Evolutionary conservation across 2,329 filamentous ascomycete genomes (phyloP), one percentile per base, ranked within the genome.

Genomic region (Stromatinia cepivora): DNA sequence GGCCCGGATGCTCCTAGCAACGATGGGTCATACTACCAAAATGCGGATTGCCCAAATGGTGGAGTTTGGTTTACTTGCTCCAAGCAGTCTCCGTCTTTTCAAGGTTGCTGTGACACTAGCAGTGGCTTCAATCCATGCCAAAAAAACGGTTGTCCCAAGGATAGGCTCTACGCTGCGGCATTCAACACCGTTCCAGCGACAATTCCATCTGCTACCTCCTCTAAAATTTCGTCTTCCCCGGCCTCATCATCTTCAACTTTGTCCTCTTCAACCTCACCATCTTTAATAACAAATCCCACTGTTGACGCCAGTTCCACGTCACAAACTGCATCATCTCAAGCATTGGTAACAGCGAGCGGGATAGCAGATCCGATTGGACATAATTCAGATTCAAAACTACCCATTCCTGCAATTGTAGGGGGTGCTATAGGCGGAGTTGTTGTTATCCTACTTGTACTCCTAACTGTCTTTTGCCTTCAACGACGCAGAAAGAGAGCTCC

Each of bases 11-110:
- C 54, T 17, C 8, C 46, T 54, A 54, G 15, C 22, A 54, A 63
- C n/a, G 57, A 63, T 28, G 46, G 46, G 39, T 39, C 61, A 52
- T 63, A 63, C 22, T 63, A 34, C 22, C 61, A 15, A 17, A 56
- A 63, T 31, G 20, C 63, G 36, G 34, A 28, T 56, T 66, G 63
- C 62, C 57, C 70, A 45, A 61, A 20, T 17, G 63, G 63, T 31
- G 63, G 63, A 10, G 4, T 17, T 25, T 66, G 48, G 48, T 66
- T 20, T 17, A 56, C 63, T 25, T 66, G 63, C 25, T 42, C 48
- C 13, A 1, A 13, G 28, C 63, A 66, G 22, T 56, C 50, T 10
- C 34, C 34, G 4, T 54, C 63, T n/a, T 66, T 66, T 31, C 63
- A 66, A 56, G 63, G 63, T n/a, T 66, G 63, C 36, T 66, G 63